Evolutionary conservation across 257 asterid genomes (phyloP).

Genomic region (Pogostemon cablin): DNA sequence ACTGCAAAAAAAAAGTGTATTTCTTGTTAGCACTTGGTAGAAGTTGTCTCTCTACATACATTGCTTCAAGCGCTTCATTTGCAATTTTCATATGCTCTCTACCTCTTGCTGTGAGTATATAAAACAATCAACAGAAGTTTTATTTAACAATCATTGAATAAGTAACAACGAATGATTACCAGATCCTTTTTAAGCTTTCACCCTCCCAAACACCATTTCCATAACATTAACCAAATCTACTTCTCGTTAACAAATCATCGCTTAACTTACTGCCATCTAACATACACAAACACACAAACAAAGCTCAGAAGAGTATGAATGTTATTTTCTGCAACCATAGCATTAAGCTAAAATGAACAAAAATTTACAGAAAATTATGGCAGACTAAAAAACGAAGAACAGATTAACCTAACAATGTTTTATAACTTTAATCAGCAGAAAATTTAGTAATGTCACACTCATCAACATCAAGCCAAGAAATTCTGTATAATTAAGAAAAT

Average conservation of each 20-base stretch:
- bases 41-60: too few relatives aligned
- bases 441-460: neutral
- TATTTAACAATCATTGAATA: too few relatives aligned
- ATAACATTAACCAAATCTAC: constrained; percentile 34
- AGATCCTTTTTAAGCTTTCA: constrained; percentile 26
- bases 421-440: constrained; percentile 23
- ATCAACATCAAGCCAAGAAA: constrained; percentile 17
- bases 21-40: too few relatives aligned
- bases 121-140: too few relatives aligned
- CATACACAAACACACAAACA: neutral
- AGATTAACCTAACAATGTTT: neutral
- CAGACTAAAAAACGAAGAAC: constrained; percentile 9
- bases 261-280: neutral
- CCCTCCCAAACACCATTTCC: constrained; percentile 31
- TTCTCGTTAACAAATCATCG: constrained; percentile 25
- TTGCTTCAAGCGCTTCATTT: too few relatives aligned
- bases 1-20: too few relatives aligned
- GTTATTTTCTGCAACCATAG: neutral
- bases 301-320: neutral
- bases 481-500: neutral
- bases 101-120: too few relatives aligned
- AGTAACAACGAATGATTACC: constrained; percentile 10
- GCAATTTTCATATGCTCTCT: too few relatives aligned
- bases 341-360: constrained; percentile 2
- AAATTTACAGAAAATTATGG: constrained; percentile 11